Evolutionary conservation across 192 early-diverging fungal species (phyloP), one percentile per base, ranked within the genome.

Genomic region (Backusella parvicylindrica): DNA sequence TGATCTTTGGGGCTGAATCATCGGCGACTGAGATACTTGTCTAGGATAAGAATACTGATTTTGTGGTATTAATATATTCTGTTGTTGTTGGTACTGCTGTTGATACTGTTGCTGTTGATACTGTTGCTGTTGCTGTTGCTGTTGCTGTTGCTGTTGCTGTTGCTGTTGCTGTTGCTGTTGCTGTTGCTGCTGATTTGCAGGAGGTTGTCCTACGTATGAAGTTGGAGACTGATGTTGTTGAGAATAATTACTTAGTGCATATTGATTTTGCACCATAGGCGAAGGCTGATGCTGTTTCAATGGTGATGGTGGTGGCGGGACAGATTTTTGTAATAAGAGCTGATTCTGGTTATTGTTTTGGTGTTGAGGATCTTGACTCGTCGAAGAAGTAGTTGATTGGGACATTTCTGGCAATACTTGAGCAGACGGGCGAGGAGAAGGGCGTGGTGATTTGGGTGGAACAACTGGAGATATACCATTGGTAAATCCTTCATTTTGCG

Each of bases 361-460:
- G 13, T 60, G 4, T 28, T 60, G 53, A 11, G 31, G 33, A 66
- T 18, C 32, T 15, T 66, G 64, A 35, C 8, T 66, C 1, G 23
- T 4, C 15, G 64, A 35, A 28, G 3, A 8, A 6, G 13, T 32
- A 12, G 31, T 2, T 3, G 64, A 15, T 68, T 21, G 30, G n/a
- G 13, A 28, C 28, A 16, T 33, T 16, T 26, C 26, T 47, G 18
- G 26, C 16, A 30, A 30, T 70, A 60, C 26, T 28, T 60, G 53
- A 28, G 53, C 12, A 28, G 53, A 60, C 1, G 38, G 23, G 7
- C 40, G 68, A 18, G 68, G 18, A 8, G 68, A 41, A 70, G 68
- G 68, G 28, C 68, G 68, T 2, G 68, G 68, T 2, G 68, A 70
- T 70, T 70, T 70, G 15, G 68, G 68, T 30, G 68, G 37, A 26